These are phyloP conservation scores for Gloeopeniophorella convolvens DNA, from an alignment of 768 basidiomycete genomes.

Conservation along the genomic window DNA sequence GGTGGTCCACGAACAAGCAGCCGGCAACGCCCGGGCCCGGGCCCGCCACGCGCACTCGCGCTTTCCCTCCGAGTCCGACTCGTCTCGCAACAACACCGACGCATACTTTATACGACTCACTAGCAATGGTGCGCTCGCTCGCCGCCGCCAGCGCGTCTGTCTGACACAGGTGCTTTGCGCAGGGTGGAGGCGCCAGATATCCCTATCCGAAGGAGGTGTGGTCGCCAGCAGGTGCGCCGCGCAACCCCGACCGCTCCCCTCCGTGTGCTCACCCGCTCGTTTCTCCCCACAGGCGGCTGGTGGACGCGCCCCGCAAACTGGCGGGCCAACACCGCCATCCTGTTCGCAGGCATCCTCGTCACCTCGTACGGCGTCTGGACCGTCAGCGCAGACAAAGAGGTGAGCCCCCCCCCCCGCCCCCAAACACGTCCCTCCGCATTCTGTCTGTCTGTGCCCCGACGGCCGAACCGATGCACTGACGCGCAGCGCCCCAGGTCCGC, in stretches of 20 bases:
- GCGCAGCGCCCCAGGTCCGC: slow-evolving; percentile 14
- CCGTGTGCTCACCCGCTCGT: neutral
- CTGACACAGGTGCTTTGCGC: neutral
- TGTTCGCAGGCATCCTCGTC: slow-evolving; percentile 59
- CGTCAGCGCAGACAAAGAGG: slow-evolving; percentile 75
- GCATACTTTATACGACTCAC: too few species aligned
- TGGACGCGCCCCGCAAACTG: slow-evolving; percentile 91
- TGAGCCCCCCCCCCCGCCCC: slow-evolving; percentile 31
- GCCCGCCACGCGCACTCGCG: neutral
- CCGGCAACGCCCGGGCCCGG: slow-evolving; percentile 11
- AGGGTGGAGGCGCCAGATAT: slow-evolving; percentile 85
- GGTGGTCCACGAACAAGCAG: neutral
- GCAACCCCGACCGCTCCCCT: neutral
- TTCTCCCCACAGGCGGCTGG: slow-evolving; percentile 69
- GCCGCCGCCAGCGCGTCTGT: neutral
- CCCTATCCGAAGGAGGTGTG: slow-evolving; percentile 94
- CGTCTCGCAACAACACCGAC: too few species aligned
- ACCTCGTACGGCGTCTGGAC: slow-evolving; percentile 64
- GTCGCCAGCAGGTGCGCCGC: slow-evolving; percentile 76
- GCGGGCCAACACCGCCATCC: slow-evolving; percentile 77
- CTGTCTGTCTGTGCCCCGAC: neutral
- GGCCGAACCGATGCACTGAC: too few species aligned
- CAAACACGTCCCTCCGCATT: neutral
- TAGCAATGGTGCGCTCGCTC: slow-evolving; percentile 15
- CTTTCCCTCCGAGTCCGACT: too few species aligned